phyloP scores from a whole-genome alignment of 106 monocot genomes.

The Posidonia australis region DNA sequence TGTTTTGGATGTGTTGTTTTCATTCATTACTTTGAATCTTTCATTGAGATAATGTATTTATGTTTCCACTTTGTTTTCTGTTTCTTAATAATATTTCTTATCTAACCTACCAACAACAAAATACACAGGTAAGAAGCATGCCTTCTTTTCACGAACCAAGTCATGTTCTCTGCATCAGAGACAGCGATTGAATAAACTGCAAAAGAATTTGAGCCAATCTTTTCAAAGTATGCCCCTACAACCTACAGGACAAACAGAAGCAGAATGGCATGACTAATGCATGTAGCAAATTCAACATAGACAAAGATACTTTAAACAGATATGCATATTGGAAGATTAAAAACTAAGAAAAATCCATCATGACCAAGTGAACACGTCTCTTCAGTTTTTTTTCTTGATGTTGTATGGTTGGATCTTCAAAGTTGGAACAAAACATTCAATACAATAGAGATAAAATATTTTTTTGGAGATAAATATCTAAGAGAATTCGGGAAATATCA shows the following conservation, averaged over 20 bases:
- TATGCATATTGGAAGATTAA: neutral
- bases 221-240: conserved; percentile 94
- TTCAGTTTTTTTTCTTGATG: neutral
- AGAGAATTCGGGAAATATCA: neutral
- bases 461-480: neutral
- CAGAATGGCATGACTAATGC: neutral
- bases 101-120: neutral
- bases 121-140: conserved; percentile 2
- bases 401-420: neutral
- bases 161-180: conserved; percentile 70
- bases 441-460: neutral
- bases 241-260: conserved; percentile 46
- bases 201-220: conserved; percentile 89
- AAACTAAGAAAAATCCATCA: neutral
- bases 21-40: neutral
- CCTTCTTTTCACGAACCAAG: conserved; percentile 99
- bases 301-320: neutral
- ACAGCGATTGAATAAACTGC: conserved; percentile 97
- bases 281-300: neutral
- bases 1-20: no score
- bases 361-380: neutral
- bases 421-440: neutral
- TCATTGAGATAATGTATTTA: no score
- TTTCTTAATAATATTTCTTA: neutral
- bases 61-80: no score